Evolutionary conservation across 257 asterid genomes (phyloP), one percentile per base, ranked within the genome.

Genomic region (Jaltomata sinuosa): DNA sequence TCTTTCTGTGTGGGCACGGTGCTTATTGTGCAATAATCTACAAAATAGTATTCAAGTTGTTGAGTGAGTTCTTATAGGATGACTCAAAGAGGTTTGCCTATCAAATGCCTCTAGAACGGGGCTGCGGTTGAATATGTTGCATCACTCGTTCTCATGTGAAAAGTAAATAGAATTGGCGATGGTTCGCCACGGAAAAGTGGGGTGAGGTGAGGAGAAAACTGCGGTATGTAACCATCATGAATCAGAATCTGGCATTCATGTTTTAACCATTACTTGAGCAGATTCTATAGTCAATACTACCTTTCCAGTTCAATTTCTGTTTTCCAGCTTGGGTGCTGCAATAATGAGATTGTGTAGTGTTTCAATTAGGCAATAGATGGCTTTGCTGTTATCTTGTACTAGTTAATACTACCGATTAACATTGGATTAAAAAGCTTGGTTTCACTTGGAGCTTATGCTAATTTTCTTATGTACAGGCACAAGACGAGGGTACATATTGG

Each of bases 401-500:
- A 34, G 45, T 69, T 68, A 15, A 31, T n/a, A 71, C 31, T n/a
- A 71, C 79, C 31, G 2, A 42, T n/a, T 72, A n/a, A n/a, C 12
- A 40, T 49, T 72, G 34, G 1, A 72, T 74, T 25, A 14, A 74
- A 25, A 25, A 74, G 4, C 61, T 47, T 76, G 55, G 5, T 45
- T 25, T 76, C 61, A 4, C 9, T 25, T 15, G 42, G 61, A 2
- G 38, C 54, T 47, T 76, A 76, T 76, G 16, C 82, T 80, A 59
- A 65, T 72, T 85, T 55, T 84, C 57, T 79, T 53, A 36, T 84
- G 55, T 80, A 78, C 91, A 96, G 98, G 91, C 98, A 90, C 86
- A 95, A 95, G 90, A 92, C 97, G 27, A 94, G 99, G 86, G 84
- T 92, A 67, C 97, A 95, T 87, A 92, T 95, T 50, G 97, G 95